A percentile compares a stretch with the other conserved stretches of the same genome.
phyloP scores from a whole-genome alignment of 2,329 filamentous ascomycete genomes.

The Simplicillium sp. region DNA sequence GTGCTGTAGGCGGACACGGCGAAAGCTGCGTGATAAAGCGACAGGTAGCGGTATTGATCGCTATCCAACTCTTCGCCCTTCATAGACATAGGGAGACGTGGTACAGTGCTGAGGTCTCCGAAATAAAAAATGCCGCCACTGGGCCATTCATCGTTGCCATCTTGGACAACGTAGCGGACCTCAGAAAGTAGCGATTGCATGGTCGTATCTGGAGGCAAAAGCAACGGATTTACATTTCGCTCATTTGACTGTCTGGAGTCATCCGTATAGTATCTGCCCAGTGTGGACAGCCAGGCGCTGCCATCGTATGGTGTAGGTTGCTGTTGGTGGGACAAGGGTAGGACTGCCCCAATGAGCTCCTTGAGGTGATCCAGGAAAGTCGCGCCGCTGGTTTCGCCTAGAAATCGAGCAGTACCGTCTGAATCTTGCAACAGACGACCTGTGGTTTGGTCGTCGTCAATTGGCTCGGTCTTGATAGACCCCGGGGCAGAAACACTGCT shows the following conservation, averaged over 20 bases:
- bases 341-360: slow-evolving; percentile 31
- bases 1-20: slow-evolving; percentile 26
- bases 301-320: slow-evolving; percentile 10
- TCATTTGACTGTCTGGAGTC: slow-evolving; percentile 32
- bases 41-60: slow-evolving; percentile 25
- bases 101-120: slow-evolving; percentile 26
- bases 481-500: slow-evolving; percentile 5
- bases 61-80: slow-evolving; percentile 12
- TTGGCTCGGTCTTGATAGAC: slow-evolving; percentile 7
- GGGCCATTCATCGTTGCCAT: slow-evolving; percentile 28
- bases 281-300: slow-evolving; percentile 26
- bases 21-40: slow-evolving; percentile 35
- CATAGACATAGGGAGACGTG: slow-evolving; percentile 14
- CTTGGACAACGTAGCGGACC: slow-evolving; percentile 34
- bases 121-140: slow-evolving; percentile 41
- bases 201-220: slow-evolving; percentile 25
- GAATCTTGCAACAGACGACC: slow-evolving; percentile 33
- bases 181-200: slow-evolving; percentile 28
- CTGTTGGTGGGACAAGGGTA: slow-evolving; percentile 17
- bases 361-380: slow-evolving; percentile 40
- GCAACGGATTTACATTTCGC: slow-evolving; percentile 26
- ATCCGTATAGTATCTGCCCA: slow-evolving; percentile 36
- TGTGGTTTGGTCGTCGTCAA: slow-evolving; percentile 13
- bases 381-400: slow-evolving; percentile 39
- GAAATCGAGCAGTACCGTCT: slow-evolving; percentile 33